Conservation (phyloP, 73 alveolate genomes). For the Stentor coeruleus region DNA sequence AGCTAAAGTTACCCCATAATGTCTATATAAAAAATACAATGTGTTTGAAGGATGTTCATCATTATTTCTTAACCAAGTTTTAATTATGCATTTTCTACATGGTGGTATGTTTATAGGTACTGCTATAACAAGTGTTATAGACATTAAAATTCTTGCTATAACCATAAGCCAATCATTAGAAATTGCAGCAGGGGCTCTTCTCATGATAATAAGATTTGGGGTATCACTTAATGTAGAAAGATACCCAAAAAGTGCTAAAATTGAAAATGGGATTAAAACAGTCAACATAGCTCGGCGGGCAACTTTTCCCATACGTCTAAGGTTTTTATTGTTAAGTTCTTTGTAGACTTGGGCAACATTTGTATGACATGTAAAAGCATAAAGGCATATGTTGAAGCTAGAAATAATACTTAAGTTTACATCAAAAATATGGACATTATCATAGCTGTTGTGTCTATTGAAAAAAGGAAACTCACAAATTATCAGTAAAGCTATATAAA, state of each 20-base stretch:
- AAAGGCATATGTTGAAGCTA: neutral
- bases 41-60: neutral
- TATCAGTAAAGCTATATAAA: neutral
- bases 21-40: neutral
- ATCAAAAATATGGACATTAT: neutral
- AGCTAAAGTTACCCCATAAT: neutral
- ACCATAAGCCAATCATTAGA: conserved; percentile 8
- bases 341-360: conserved; percentile 12
- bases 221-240: neutral
- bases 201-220: conserved; percentile 8
- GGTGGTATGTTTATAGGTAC: conserved; percentile 24
- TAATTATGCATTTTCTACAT: neutral
- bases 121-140: conserved; percentile 7
- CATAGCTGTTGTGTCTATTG: neutral
- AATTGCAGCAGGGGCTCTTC: neutral
- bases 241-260: neutral
- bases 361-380: conserved; percentile 13
- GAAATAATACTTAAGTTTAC: neutral
- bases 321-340: neutral
- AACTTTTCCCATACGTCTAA: conserved; percentile 12
- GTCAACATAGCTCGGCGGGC: neutral
- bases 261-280: neutral
- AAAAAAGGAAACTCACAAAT: conserved; percentile 22
- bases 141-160: conserved; percentile 3
- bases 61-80: neutral